Evolutionary conservation across 1,284 basidiomycete genomes (phyloP), one percentile per base, ranked within the genome.

Genomic region (Bjerkandera adusta): DNA sequence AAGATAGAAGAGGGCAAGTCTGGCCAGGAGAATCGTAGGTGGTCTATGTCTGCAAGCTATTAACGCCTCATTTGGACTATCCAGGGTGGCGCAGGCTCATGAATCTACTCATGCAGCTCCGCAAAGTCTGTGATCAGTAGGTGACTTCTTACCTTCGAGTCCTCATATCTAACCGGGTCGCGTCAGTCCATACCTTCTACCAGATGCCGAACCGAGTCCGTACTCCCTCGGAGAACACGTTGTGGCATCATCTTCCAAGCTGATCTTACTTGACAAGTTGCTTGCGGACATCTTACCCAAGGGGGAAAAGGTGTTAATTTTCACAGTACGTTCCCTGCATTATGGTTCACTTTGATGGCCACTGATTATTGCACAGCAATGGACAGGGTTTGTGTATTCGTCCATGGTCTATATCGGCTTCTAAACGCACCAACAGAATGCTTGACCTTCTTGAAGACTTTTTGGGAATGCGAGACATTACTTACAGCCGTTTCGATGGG

Each of bases 371-470:
- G 18, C 11, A 26, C 59, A 79, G 71, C 77, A 79, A 74, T 83
- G 76, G 73, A 79, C 73, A 5, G 65, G 58, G 76, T 76, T 12
- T 16, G 45, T 30, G n/a, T 20, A n/a, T 36, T 11, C 30, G 20
- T 3, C 7, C 12, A 7, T 24, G 18, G 37, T 21, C 26, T 12
- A 24, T 8, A n/a, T n/a, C n/a, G n/a, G n/a, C n/a, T n/a, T n/a
- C n/a, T n/a, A n/a, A n/a, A n/a, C n/a, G n/a, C n/a, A n/a, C n/a
- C n/a, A 26, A 4, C 42, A 83, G 89, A 41, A 85, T 94, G 76
- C 75, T 94, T 13, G 89, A 94, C 60, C 75, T 91, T 48, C 69
- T 94, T 25, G 89, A 90, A 48, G 91, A 94, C 60, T 91, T 89
- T 66, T 81, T 92, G 76, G 70, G 71, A 3, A 69, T 90, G 15